Evolutionary conservation across 23 red algal species (phyloP).

Genomic region (Gracilariopsis chorda): DNA sequence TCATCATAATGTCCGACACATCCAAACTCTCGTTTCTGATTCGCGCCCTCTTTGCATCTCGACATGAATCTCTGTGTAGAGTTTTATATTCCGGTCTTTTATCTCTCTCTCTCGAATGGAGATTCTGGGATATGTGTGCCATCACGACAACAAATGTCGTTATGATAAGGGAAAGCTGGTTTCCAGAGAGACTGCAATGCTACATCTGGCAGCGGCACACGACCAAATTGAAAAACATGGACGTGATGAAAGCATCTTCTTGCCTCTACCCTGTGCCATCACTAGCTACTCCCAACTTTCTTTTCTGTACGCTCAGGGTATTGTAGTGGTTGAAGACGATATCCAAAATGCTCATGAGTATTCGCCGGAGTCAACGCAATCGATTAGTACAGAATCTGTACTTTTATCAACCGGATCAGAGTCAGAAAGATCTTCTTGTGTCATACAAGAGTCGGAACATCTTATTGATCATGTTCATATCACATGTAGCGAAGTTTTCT

Average conservation of each 20-base stretch:
- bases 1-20: too few relatives aligned
- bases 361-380: too few relatives aligned
- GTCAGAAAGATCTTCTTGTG: background rate
- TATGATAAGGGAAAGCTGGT: background rate
- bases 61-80: too few relatives aligned
- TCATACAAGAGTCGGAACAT: background rate
- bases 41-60: too few relatives aligned
- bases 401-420: background rate
- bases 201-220: background rate
- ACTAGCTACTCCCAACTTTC: background rate
- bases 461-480: too few relatives aligned
- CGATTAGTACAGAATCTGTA: too few relatives aligned
- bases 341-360: background rate
- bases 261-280: background rate
- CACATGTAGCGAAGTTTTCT: too few relatives aligned
- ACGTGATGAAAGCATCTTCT: background rate
- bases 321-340: too few relatives aligned
- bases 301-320: background rate
- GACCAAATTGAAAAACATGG: background rate
- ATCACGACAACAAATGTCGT: background rate
- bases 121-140: background rate
- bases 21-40: too few relatives aligned
- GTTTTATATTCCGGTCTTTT: too few relatives aligned
- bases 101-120: too few relatives aligned
- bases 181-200: background rate